These are phyloP conservation scores for Aspergillus mulundensis DNA, from an alignment of 495 filamentous ascomycete genomes.

Conservation along the genomic window DNA sequence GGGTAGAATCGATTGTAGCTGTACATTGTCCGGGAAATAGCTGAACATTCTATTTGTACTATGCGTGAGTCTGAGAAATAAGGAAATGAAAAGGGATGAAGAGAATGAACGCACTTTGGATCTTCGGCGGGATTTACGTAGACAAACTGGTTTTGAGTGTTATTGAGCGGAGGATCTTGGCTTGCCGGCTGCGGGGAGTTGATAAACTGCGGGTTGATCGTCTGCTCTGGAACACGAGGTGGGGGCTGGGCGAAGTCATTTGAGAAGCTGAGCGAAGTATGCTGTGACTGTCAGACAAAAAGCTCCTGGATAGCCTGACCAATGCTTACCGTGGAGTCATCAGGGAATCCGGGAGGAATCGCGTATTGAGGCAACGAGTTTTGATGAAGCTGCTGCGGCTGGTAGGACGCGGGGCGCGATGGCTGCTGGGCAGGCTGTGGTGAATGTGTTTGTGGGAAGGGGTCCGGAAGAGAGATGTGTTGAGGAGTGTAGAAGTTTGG, in stretches of 20 bases:
- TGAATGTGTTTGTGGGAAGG: slow-evolving; percentile 24
- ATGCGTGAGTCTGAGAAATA: neutral
- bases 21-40: slow-evolving; percentile 32
- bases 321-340: slow-evolving; percentile 24
- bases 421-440: slow-evolving; percentile 26
- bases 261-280: slow-evolving; percentile 30
- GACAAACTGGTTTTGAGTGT: slow-evolving; percentile 23
- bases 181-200: slow-evolving; percentile 24
- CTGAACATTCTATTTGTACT: slow-evolving; percentile 21
- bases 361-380: slow-evolving; percentile 24
- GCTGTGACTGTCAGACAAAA: slow-evolving; percentile 14
- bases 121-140: slow-evolving; percentile 27
- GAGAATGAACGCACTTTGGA: slow-evolving; percentile 24
- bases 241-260: slow-evolving; percentile 30
- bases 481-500: slow-evolving; percentile 32
- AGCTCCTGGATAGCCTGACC: neutral
- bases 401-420: slow-evolving; percentile 18
- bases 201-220: slow-evolving; percentile 42
- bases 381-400: slow-evolving; percentile 16
- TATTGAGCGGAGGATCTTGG: slow-evolving; percentile 19
- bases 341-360: slow-evolving; percentile 24
- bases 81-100: neutral
- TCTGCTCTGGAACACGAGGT: slow-evolving; percentile 24
- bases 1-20: slow-evolving; percentile 19
- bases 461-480: slow-evolving; percentile 27